These are phyloP conservation scores for Sugiyamaella floridensis DNA, from an alignment of 805 yeast species.

Conservation along the genomic window DNA sequence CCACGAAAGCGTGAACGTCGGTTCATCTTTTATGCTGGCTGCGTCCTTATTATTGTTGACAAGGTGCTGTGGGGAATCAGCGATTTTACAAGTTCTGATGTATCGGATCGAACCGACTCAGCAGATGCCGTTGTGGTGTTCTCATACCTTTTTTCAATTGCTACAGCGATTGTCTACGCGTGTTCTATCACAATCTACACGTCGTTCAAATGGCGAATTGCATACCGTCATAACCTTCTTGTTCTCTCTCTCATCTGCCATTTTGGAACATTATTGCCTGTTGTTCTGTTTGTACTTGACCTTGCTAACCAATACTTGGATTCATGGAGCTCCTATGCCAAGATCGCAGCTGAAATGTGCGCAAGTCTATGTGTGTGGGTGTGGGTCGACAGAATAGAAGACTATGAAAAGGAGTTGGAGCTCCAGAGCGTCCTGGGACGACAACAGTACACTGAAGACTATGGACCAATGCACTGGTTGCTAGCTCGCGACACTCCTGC, in stretches of 20 bases:
- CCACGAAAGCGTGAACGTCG: slow-evolving; percentile 16
- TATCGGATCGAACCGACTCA: slow-evolving; percentile 11
- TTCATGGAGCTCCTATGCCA: slow-evolving; percentile 13
- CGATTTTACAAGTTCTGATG: slow-evolving; percentile 7
- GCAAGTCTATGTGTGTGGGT: slow-evolving; percentile 17
- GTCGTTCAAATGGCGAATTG: slow-evolving; percentile 13
- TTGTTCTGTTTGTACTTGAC: slow-evolving; percentile 19
- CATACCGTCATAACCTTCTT: slow-evolving; percentile 10
- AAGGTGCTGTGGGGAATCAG: slow-evolving; percentile 11
- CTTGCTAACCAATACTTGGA: slow-evolving; percentile 13
- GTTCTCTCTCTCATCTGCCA: slow-evolving; percentile 14
- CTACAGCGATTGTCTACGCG: slow-evolving; percentile 17
- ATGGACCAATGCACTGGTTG: background rate
- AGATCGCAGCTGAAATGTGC: slow-evolving; percentile 9
- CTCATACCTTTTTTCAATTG: slow-evolving; percentile 21
- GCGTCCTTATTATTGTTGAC: slow-evolving; percentile 7
- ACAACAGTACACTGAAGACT: slow-evolving; percentile 18
- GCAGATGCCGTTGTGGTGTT: slow-evolving; percentile 19
- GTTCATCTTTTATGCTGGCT: slow-evolving; percentile 14
- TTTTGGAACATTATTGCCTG: slow-evolving; percentile 13
- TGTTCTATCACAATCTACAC: slow-evolving; percentile 16
- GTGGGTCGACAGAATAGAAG: slow-evolving; percentile 19
- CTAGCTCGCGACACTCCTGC: background rate
- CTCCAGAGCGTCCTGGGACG: slow-evolving; percentile 18
- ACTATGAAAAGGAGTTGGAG: slow-evolving; percentile 9